These are phyloP conservation scores for Trametes cingulata DNA, from an alignment of 768 basidiomycete genomes.

Conservation along the genomic window DNA sequence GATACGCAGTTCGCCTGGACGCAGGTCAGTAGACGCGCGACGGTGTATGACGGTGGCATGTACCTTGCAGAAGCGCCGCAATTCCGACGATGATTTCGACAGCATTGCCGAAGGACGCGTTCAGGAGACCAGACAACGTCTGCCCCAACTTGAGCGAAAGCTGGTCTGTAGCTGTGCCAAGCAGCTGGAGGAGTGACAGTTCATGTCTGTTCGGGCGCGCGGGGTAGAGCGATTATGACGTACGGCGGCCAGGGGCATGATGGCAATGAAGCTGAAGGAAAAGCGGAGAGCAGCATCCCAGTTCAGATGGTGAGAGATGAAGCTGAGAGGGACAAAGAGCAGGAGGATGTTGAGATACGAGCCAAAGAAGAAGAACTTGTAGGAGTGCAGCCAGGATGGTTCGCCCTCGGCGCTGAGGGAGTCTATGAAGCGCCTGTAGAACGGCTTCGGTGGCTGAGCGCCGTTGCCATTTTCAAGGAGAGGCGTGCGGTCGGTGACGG, in stretches of 20 bases:
- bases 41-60: neutral
- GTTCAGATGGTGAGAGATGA: constrained; percentile 59
- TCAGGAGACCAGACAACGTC: constrained; percentile 83
- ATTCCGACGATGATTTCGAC: constrained; percentile 91
- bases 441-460: constrained; percentile 21
- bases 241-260: constrained; percentile 87
- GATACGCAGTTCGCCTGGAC: constrained; percentile 73
- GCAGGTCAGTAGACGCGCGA: neutral
- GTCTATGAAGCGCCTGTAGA: constrained; percentile 37
- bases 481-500: constrained; percentile 46
- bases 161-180: constrained; percentile 83
- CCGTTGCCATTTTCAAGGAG: constrained; percentile 48
- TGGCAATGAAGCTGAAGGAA: constrained; percentile 75
- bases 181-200: constrained; percentile 44
- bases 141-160: constrained; percentile 77
- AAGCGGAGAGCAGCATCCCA: constrained; percentile 83
- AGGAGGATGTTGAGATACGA: constrained; percentile 78
- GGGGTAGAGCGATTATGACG: constrained; percentile 18
- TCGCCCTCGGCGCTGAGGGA: constrained; percentile 61
- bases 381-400: constrained; percentile 60
- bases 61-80: constrained; percentile 79
- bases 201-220: neutral
- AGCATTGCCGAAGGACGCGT: constrained; percentile 82
- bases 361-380: constrained; percentile 59
- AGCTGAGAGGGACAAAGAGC: constrained; percentile 75